Percentiles rank a stretch among this genome's conserved stretches.
Evolutionary conservation across 139 green algal species (phyloP).

Genomic region (Trebouxia sp.): DNA sequence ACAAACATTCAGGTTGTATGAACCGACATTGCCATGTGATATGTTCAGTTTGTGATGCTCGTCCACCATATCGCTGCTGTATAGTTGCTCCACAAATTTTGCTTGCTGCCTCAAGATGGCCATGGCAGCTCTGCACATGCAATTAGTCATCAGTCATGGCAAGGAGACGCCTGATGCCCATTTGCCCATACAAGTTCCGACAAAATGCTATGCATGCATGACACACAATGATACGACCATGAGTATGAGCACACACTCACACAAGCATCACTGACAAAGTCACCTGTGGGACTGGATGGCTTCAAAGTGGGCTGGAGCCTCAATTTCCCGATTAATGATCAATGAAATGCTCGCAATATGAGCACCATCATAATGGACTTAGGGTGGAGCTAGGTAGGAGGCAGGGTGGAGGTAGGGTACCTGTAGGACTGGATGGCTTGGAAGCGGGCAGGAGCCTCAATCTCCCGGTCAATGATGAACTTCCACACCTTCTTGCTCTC

Average conservation of each 20-base stretch:
- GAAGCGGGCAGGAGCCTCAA: conserved; percentile 81
- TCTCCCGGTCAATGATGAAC: conserved; percentile 82
- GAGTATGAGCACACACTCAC: too few species aligned
- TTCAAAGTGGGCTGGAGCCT: conserved; percentile 77
- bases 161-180: too few species aligned
- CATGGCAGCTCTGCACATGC: conserved; percentile 38
- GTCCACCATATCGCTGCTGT: conserved; percentile 65
- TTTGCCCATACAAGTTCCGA: too few species aligned
- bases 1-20: background rate
- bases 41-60: too few species aligned
- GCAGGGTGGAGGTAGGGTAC: background rate
- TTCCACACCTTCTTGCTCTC: conserved; percentile 54
- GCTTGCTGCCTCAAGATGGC: conserved; percentile 43
- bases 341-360: too few species aligned
- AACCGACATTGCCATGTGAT: background rate
- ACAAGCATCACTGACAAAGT: too few species aligned
- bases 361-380: too few species aligned
- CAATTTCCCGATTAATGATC: conserved; percentile 76
- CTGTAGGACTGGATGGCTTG: conserved; percentile 53
- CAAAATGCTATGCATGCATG: too few species aligned
- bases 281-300: conserved; percentile 46
- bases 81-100: conserved; percentile 70
- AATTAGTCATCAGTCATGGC: background rate
- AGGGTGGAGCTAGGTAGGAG: too few species aligned
- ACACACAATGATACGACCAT: too few species aligned